These are phyloP conservation scores for Pseudofabraea citricarpa DNA, from an alignment of 2,329 filamentous ascomycete species.

Conservation along the genomic window DNA sequence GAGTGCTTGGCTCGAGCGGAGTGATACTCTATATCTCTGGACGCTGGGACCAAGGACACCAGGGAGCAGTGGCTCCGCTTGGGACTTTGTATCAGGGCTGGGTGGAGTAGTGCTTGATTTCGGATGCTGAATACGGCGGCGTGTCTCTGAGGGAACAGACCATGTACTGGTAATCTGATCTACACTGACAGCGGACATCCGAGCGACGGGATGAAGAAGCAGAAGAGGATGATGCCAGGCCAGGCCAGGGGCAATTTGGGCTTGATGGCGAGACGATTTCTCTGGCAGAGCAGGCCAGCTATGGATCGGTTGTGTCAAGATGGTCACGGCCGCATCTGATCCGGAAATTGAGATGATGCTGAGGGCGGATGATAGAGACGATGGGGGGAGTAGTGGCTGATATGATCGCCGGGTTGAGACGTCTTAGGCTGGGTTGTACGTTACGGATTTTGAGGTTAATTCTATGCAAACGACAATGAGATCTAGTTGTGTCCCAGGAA, in stretches of 20 bases:
- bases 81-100: constrained; percentile 31
- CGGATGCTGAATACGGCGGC: constrained; percentile 33
- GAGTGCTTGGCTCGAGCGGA: constrained; percentile 5
- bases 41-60: constrained; percentile 19
- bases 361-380: constrained; percentile 7
- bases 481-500: constrained; percentile 7
- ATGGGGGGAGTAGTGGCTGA: constrained; percentile 6
- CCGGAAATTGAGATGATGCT: constrained; percentile 11
- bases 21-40: constrained; percentile 33
- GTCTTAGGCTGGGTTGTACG: constrained; percentile 17
- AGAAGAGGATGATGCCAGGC: constrained; percentile 5
- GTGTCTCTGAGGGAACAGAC: constrained; percentile 39
- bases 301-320: constrained; percentile 12
- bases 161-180: constrained; percentile 46
- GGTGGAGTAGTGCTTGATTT: constrained; percentile 25
- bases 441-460: constrained; percentile 9
- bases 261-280: too few species aligned
- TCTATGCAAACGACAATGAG: constrained; percentile 5
- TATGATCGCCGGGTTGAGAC: constrained; percentile 24
- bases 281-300: too few species aligned
- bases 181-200: constrained; percentile 50
- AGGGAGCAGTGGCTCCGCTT: constrained; percentile 22
- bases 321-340: constrained; percentile 16
- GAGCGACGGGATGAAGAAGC: constrained; percentile 32
- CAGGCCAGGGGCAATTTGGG: constrained; percentile 10